phyloP scores from a whole-genome alignment of 768 basidiomycete genomes.

The Gyrodon lividus region DNA sequence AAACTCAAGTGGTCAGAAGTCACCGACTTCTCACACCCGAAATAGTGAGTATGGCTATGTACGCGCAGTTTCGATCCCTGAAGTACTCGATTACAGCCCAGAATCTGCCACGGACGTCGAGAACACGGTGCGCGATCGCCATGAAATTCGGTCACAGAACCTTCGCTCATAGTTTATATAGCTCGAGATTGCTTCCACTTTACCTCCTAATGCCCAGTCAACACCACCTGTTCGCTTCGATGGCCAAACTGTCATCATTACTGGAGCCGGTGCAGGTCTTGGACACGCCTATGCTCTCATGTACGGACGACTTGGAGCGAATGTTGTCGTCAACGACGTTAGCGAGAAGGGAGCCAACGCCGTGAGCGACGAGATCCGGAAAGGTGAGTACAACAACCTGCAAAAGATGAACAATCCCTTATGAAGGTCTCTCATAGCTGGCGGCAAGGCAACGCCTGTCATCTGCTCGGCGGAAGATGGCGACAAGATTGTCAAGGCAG shows the following conservation, averaged over 20 bases:
- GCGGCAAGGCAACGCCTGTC: conserved; percentile 83
- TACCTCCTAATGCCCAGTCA: conserved; percentile 68
- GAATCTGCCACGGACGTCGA: conserved; percentile 61
- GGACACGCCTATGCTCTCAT: conserved; percentile 90
- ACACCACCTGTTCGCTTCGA: conserved; percentile 76
- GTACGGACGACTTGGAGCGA: conserved; percentile 91
- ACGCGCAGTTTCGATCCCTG: conserved; percentile 11
- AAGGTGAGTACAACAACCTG: conserved; percentile 45
- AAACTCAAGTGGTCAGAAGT: conserved; percentile 82
- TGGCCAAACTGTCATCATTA: conserved; percentile 89
- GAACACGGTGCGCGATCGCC: conserved; percentile 40
- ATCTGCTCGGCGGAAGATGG: conserved; percentile 91
- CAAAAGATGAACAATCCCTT: background rate
- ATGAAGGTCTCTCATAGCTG: conserved; percentile 46
- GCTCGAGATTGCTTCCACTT: conserved; percentile 60
- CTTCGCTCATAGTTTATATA: conserved; percentile 30
- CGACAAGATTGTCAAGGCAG: conserved; percentile 82
- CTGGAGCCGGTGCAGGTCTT: conserved; percentile 92
- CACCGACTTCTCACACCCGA: conserved; percentile 71
- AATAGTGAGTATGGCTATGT: conserved; percentile 50
- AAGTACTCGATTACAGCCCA: conserved; percentile 47
- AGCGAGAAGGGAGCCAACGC: conserved; percentile 78
- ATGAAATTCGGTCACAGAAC: background rate
- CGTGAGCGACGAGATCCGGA: conserved; percentile 85
- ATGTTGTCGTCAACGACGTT: conserved; percentile 95